Base-by-base conservation (phyloP, 1,284 basidiomycete species). In the Cerrena zonata region DNA sequence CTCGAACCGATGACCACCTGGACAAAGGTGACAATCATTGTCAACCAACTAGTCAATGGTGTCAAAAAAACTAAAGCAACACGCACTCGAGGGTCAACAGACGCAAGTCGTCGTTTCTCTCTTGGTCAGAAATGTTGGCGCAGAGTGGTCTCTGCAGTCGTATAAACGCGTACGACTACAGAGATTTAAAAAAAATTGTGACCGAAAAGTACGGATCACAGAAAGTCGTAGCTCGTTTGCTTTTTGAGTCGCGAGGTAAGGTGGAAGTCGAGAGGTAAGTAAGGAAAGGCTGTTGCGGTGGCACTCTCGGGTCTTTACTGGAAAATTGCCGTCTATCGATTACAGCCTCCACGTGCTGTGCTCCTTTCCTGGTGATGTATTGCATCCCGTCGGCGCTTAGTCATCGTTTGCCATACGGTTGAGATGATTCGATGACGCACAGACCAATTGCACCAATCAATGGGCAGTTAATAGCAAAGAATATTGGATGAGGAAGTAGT, bases 1-100 rank as follows among this genome's bases (percentile, higher is more conserved):
- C 87, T 78, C 86, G 76, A 62, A 89, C 79, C 54, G 81, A 84
- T 67, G 82, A 82, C 86, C 85, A 88, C 86, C 86, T 89, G 58
- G 54, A 52, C 37, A 49, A 54, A 55, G 41, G 41, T 42, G n/a
- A n/a, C n/a, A n/a, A n/a, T n/a, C n/a, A n/a, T n/a, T n/a, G n/a
- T n/a, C n/a, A n/a, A n/a, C n/a, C 39, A 23, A 42, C 5, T 23
- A 23, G 11, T 42, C 41, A 42, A 4, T 42, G 41, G 57, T 43
- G 44, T 40, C 48, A 22, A 48, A 49, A 51, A 56, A 53, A 58
- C n/a, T n/a, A n/a, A 57, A 57, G 55, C 44, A 25, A 54, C 15
- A 75, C 86, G 61, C 57, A 88, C 86, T 81, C 80, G 68, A 83
- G 80, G 81, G 83, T 84, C 84, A 88, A 71, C 66, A 87, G 76